Percentiles rank a stretch among this genome's conserved stretches.
These are phyloP conservation scores for Knoxdaviesia proteae DNA, from an alignment of 2,329 filamentous ascomycete species.

Conservation along the genomic window DNA sequence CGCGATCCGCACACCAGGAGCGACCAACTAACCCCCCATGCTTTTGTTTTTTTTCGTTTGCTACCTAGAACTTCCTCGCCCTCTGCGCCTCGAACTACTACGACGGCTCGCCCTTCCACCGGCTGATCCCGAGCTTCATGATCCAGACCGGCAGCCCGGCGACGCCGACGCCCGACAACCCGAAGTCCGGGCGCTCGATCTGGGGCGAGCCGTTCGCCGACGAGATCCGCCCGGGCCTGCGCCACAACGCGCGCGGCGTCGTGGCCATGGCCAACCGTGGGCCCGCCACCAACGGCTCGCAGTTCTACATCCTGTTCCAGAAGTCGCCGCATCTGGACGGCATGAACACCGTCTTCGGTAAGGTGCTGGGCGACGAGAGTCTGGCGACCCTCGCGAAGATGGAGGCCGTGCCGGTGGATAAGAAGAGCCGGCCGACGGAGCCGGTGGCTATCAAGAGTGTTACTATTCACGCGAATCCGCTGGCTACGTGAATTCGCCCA, in stretches of 20 bases:
- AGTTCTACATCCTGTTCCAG: conserved; percentile 67
- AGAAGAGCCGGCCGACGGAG: conserved; percentile 54
- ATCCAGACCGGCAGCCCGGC: conserved; percentile 51
- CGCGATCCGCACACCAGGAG: background rate
- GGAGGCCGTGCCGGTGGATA: conserved; percentile 53
- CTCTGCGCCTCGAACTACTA: conserved; percentile 67
- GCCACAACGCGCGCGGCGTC: conserved; percentile 47
- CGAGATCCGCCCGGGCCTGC: conserved; percentile 52
- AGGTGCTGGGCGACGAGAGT: conserved; percentile 44
- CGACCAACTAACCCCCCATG: background rate
- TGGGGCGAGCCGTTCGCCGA: conserved; percentile 59
- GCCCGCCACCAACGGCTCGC: conserved; percentile 50
- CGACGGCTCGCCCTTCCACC: conserved; percentile 55
- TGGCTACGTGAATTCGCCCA: conserved; percentile 31
- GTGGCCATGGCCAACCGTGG: conserved; percentile 67
- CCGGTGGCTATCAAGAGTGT: conserved; percentile 44
- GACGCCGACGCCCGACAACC: conserved; percentile 30
- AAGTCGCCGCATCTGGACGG: conserved; percentile 65
- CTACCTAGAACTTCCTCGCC: conserved; percentile 58
- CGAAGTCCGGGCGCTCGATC: conserved; percentile 52
- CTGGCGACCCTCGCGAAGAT: conserved; percentile 47
- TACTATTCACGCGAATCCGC: conserved; percentile 60
- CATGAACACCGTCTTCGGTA: conserved; percentile 68
- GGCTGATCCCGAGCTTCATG: conserved; percentile 66
- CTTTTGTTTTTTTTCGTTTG: background rate